These are phyloP conservation scores for Cyanidiococcus yangmingshanensis DNA, from an alignment of 23 red algal genomes.

Conservation along the genomic window DNA sequence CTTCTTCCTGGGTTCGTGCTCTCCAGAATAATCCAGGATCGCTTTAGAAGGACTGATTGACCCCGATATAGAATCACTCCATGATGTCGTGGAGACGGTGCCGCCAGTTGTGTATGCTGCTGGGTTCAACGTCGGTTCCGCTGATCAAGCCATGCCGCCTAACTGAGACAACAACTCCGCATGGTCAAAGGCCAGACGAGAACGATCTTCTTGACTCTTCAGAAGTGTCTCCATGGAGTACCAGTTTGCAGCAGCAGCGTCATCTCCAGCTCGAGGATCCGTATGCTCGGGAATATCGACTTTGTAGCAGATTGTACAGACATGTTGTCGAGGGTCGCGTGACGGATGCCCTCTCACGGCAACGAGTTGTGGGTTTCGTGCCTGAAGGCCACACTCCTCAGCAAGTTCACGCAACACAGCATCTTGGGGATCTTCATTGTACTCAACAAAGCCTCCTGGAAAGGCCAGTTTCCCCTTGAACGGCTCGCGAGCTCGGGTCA, in stretches of 20 bases:
- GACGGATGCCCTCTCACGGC: slow-evolving; percentile 20
- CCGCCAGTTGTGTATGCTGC: too few species aligned
- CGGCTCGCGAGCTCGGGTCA: slow-evolving; percentile 15
- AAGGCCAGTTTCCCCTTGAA: slow-evolving; percentile 26
- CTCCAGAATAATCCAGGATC: too few species aligned
- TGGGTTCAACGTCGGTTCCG: not conserved
- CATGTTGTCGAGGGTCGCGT: slow-evolving; percentile 24
- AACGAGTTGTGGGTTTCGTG: not conserved
- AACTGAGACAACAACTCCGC: not conserved
- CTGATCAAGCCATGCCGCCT: slow-evolving; percentile 23
- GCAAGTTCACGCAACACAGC: slow-evolving; percentile 24
- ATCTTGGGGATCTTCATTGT: slow-evolving; percentile 27
- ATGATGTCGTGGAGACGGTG: too few species aligned
- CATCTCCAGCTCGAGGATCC: slow-evolving; percentile 15
- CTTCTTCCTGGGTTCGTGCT: too few species aligned
- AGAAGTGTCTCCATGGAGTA: slow-evolving; percentile 19
- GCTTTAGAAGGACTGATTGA: too few species aligned
- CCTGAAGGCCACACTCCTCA: slow-evolving; percentile 28
- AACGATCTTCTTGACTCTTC: slow-evolving; percentile 1
- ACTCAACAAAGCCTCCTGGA: slow-evolving; percentile 33
- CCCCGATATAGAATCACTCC: too few species aligned
- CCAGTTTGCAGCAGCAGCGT: slow-evolving; percentile 21
- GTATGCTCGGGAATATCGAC: not conserved
- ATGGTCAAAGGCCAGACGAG: slow-evolving; percentile 30
- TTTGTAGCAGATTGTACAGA: slow-evolving; percentile 21